phyloP scores from a whole-genome alignment of 352 stramenopile species.

The Blastocystis sp. region DNA sequence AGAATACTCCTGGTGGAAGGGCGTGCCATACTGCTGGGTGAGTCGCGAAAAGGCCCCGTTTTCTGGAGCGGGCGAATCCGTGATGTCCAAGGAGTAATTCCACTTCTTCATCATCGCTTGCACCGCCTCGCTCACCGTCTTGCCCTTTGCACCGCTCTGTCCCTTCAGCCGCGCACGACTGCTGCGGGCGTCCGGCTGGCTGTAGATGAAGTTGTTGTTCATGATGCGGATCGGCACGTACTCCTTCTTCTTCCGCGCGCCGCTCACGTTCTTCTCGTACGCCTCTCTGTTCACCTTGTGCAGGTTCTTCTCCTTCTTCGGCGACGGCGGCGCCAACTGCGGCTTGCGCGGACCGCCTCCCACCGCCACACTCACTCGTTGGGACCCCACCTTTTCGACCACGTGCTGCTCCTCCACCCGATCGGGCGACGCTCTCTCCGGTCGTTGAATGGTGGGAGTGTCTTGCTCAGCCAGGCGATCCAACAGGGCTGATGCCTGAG shows the following conservation, averaged over 20 bases:
- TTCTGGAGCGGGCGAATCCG: background rate
- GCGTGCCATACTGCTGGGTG: background rate
- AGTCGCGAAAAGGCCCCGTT: background rate
- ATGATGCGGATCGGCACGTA: background rate
- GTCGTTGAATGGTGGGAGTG: background rate
- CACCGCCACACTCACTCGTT: background rate
- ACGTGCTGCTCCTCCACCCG: background rate
- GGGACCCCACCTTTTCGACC: background rate
- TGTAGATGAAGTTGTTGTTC: background rate
- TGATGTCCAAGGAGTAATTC: background rate
- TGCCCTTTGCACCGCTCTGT: background rate
- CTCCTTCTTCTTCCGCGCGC: background rate
- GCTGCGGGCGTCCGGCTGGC: background rate
- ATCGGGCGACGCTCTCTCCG: background rate
- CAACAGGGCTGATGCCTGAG: background rate
- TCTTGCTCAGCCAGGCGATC: background rate
- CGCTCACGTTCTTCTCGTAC: background rate
- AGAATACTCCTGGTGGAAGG: background rate
- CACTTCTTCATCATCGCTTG: background rate
- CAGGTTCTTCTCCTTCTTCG: conserved; percentile 1
- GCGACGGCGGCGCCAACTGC: background rate
- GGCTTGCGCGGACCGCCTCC: conserved; percentile 1
- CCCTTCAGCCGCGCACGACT: background rate
- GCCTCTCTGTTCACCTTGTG: background rate
- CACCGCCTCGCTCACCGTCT: background rate